These are phyloP conservation scores for Penicillium crustosum DNA, from an alignment of 2,329 filamentous ascomycete species.

Conservation along the genomic window DNA sequence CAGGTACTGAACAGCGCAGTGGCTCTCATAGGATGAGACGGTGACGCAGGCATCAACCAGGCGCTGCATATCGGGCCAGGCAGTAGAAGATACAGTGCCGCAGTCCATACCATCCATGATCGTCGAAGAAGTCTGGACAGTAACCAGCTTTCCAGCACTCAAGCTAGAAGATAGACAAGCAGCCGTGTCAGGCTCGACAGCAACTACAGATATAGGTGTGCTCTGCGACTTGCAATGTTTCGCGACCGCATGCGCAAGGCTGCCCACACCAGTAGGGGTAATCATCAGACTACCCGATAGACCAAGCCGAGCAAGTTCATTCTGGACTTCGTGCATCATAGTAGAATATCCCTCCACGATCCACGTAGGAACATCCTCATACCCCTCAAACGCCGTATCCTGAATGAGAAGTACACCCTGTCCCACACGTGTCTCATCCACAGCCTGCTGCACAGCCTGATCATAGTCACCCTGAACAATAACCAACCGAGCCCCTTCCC, in stretches of 20 bases:
- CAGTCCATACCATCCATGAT: constrained; percentile 77
- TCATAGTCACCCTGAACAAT: constrained; percentile 64
- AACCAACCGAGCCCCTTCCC: constrained; percentile 63
- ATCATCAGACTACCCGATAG: constrained; percentile 54
- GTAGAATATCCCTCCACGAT: constrained; percentile 77
- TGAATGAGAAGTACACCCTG: constrained; percentile 60
- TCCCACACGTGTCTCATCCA: constrained; percentile 37
- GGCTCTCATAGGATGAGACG: constrained; percentile 63
- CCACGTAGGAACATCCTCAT: constrained; percentile 67
- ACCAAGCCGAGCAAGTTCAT: constrained; percentile 53
- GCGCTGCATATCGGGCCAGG: constrained; percentile 60
- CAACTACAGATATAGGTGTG: constrained; percentile 50
- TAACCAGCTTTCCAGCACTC: constrained; percentile 47
- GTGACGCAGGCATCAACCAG: constrained; percentile 62
- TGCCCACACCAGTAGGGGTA: constrained; percentile 70
- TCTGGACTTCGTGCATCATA: constrained; percentile 67
- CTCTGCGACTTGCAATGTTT: constrained; percentile 59
- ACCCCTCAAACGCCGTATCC: constrained; percentile 67
- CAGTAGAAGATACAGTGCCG: constrained; percentile 64
- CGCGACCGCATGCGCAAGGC: constrained; percentile 68
- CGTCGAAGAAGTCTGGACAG: constrained; percentile 58
- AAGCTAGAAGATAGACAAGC: constrained; percentile 54
- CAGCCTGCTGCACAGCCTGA: constrained; percentile 55
- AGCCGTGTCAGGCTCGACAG: constrained; percentile 69
- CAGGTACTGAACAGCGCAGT: constrained; percentile 59